Conservation (phyloP, 768 basidiomycete species). For the Lentinula lateritia region DNA sequence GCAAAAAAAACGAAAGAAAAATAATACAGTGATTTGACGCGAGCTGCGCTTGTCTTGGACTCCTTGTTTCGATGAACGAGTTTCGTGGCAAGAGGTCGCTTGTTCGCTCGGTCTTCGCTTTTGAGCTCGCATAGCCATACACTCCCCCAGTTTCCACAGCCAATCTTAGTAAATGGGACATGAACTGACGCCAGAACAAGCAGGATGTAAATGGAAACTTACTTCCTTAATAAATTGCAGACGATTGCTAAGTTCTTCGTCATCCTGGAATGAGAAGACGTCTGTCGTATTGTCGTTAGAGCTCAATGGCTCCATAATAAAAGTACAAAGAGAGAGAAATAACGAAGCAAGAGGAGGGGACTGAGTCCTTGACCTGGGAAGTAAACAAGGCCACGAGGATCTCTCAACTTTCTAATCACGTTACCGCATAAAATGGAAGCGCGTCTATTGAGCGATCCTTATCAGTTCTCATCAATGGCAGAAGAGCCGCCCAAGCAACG, state of each 20-base stretch:
- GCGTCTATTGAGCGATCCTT: neutral
- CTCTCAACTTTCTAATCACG: neutral
- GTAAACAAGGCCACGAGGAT: neutral
- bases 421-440: neutral
- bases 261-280: conserved; percentile 48
- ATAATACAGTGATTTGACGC: conserved; percentile 75
- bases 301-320: conserved; percentile 5
- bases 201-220: conserved; percentile 13
- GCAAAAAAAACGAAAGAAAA: neutral
- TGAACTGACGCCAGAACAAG: conserved; percentile 6
- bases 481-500: neutral
- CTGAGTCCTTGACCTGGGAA: neutral
- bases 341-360: conserved; percentile 15
- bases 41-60: conserved; percentile 79
- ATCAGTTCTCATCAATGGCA: neutral
- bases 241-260: conserved; percentile 37
- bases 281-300: conserved; percentile 19
- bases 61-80: conserved; percentile 80
- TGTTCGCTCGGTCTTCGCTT: conserved; percentile 10
- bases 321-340: neutral
- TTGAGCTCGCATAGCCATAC: conserved; percentile 78
- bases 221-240: conserved; percentile 77
- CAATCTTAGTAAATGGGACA: conserved; percentile 48
- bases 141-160: conserved; percentile 90
- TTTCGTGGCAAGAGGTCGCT: conserved; percentile 76